These are phyloP conservation scores for Clonostachys rosea DNA, from an alignment of 2,329 filamentous ascomycete species.

Conservation along the genomic window DNA sequence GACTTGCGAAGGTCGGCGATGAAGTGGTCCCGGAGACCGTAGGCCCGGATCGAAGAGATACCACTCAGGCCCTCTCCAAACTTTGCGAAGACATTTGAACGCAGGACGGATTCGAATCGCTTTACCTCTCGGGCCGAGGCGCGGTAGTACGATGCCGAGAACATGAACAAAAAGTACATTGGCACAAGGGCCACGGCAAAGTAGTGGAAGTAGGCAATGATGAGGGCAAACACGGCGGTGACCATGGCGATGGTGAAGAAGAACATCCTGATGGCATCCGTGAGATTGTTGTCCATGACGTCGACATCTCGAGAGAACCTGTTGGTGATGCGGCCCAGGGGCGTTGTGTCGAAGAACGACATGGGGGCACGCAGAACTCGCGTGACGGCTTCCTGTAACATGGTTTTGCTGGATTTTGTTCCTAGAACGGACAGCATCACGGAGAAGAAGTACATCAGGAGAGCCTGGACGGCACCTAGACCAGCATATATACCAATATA, in stretches of 20 bases:
- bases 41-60: conserved; percentile 81
- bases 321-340: conserved; percentile 91
- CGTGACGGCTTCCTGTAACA: conserved; percentile 76
- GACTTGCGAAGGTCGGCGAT: conserved; percentile 61
- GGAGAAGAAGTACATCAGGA: conserved; percentile 78
- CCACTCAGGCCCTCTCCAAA: conserved; percentile 87
- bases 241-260: conserved; percentile 82
- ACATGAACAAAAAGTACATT: conserved; percentile 71
- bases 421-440: conserved; percentile 73
- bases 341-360: conserved; percentile 97
- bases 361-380: conserved; percentile 69
- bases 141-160: conserved; percentile 84
- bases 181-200: conserved; percentile 62
- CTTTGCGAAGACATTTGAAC: conserved; percentile 83
- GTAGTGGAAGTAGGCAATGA: conserved; percentile 94
- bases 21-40: conserved; percentile 77
- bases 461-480: conserved; percentile 65
- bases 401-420: conserved; percentile 74
- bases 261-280: conserved; percentile 90
- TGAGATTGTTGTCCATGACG: conserved; percentile 90
- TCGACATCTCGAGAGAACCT: conserved; percentile 94
- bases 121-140: conserved; percentile 91
- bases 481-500: conserved; percentile 73
- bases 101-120: conserved; percentile 84
- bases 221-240: conserved; percentile 76